phyloP scores from a whole-genome alignment of 768 basidiomycete genomes.

The Harrya chromipes region DNA sequence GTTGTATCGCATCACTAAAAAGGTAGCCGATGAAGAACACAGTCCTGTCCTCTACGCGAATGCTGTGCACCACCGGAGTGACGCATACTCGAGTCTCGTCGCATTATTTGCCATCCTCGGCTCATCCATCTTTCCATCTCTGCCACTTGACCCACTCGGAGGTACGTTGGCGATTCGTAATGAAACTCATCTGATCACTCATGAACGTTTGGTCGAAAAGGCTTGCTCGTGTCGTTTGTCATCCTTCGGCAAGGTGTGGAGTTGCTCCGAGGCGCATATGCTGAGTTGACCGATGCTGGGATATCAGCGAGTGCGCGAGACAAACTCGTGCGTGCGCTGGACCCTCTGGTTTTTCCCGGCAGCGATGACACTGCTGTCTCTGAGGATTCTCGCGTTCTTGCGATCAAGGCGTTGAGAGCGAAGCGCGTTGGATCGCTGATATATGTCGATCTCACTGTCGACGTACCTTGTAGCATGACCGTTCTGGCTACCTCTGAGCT shows the following conservation, averaged over 20 bases:
- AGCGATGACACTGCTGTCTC: conserved; percentile 16
- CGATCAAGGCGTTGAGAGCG: conserved; percentile 58
- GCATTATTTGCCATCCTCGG: conserved; percentile 92
- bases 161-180: conserved; percentile 44
- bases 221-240: conserved; percentile 84
- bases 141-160: conserved; percentile 92
- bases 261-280: conserved; percentile 66
- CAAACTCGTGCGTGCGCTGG: conserved; percentile 53
- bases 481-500: conserved; percentile 56
- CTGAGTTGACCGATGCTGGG: conserved; percentile 83
- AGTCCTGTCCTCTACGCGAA: conserved; percentile 94
- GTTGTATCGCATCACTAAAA: conserved; percentile 85
- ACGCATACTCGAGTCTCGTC: conserved; percentile 90
- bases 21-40: conserved; percentile 87
- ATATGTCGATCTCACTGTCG: conserved; percentile 77
- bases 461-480: conserved; percentile 58
- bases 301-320: conserved; percentile 54
- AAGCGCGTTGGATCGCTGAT: conserved; percentile 78
- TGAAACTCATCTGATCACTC: not conserved
- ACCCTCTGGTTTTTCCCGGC: conserved; percentile 45
- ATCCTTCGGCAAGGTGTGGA: conserved; percentile 77
- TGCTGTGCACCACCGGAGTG: conserved; percentile 95
- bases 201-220: conserved; percentile 36
- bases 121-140: conserved; percentile 77
- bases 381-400: conserved; percentile 34